Evolutionary conservation across 2,329 filamentous ascomycete species (phyloP), one percentile per base, ranked within the genome.

Genomic region (Apiospora pterosperma): DNA sequence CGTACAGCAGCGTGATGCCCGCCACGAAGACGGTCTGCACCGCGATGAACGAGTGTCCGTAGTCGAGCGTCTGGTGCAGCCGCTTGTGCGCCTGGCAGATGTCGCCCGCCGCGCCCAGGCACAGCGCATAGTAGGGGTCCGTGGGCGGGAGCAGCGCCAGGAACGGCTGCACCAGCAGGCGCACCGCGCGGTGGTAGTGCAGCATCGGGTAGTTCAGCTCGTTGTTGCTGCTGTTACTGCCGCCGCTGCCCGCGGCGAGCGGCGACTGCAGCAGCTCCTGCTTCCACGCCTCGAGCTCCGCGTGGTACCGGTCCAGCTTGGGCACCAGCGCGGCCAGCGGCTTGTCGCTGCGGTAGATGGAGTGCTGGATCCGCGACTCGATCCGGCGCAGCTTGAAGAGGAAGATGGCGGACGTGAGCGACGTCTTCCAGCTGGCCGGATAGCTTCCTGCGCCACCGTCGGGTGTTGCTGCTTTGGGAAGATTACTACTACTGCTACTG

Each of bases 141-240:
- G 76, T 74, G 4, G 80, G 75, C 5, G 79, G 75, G 6, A 85
- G 73, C 19, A 82, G 76, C 2, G 79, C 77, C 1, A 84, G 72
- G 63, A 85, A 84, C 2, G 82, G 82, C 62, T 85, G 82, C 21
- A 85, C 76, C 1, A 85, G 73, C 16, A 84, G 75, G n/a, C 82
- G 76, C 1, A 85, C 74, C 6, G 82, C 79, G 21, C 82, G 77
- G 67, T 84, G 78, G 67, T 83, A 85, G 67, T 84, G 81, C 12
- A 84, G 74, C 68, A 82, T 76, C 1, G 80, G 77, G 63, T 84
- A 83, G 66, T 83, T 80, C 7, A 79, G 71, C 63, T 82, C 79
- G 48, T 74, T 76, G 36, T 66, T 72, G 59, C 76, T 78, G 36
- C 71, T 71, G 48, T 10, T 55, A 16, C 25, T 31, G 25, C 14